Evolutionary conservation across 805 yeast genomes (phyloP), one percentile per base, ranked within the genome.

Genomic region (Yueomyces sinensis): DNA sequence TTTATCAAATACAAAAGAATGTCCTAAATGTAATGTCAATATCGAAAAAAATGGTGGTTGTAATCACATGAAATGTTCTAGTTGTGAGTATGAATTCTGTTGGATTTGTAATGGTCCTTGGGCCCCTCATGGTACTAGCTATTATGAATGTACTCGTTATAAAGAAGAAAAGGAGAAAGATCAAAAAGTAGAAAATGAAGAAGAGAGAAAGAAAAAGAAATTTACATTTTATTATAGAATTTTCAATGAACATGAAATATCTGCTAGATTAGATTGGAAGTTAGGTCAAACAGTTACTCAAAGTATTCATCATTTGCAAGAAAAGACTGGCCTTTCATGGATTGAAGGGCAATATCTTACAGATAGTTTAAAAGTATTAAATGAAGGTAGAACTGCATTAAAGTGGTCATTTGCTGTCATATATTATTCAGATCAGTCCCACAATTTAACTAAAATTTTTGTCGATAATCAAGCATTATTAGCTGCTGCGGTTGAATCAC

Each of bases 1-100:
- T 17, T 66, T 74, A 3, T 74, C 80, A 3, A 77, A 89, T 53
- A 84, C 98, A 1, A 78, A 83, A 45, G 70, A 72, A 31, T 91
- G 98, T 55, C 94, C 95, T 0, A 72, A 72, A 48, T 91, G 98
- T 61, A 61, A 62, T 9, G 62, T 84, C 1, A 63, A 74, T 20
- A 91, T 89, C 41, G 96, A 91, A 52, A 86, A 89, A 48, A 81
- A 81, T 51, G 97, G 96, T 17, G 98, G 98, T 0, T 91, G 98
- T 59, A 89, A 89, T 57, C 98, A 91, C 58, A 89, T 91, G 95
- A 69, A 75, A 1, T 91, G 98, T 55, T 63, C 71, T 3, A 76
- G 74, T 38, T 91, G 98, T 55, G 50, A 54, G 11, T 58, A 72
- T 52, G 82, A 87, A 52, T 91, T 86, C 51, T 91, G 98, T 56